Base-by-base conservation (phyloP, 2,329 filamentous ascomycete species). In the Stemphylium beticola region DNA sequence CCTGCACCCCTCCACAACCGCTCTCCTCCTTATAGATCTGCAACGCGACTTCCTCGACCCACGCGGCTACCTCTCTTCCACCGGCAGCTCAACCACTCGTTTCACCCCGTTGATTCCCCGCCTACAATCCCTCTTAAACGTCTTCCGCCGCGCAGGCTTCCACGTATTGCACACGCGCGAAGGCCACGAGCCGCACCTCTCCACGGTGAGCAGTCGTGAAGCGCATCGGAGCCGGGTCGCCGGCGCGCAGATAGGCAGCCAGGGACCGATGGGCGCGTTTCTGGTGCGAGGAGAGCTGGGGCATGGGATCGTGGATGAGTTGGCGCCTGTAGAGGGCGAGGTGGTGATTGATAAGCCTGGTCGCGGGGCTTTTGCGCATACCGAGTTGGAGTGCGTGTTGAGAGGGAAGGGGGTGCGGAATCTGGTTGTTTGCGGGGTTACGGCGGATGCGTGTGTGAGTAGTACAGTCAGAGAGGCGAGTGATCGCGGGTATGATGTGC, bases 241-340 rank as follows among this genome's bases (percentile, higher is more conserved):
- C 20, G 61, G 66, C 1, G 66, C 82, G n/a, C 81, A 81, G 0
- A 85, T 86, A 40, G 80, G 78, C 3, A 78, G 79, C 10, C 70
- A 57, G 12, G 84, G 85, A 0, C 84, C 84, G 1, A 68, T 86
- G 39, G 85, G 85, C 1, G 80, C 81, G n/a, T 77, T 87, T 2
- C 72, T 87, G 4, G 75, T 87, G 20, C 80, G 84, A 17, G 85
- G 85, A 0, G 82, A 86, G 61, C 64, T 74, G 18, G 85, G 85
- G 0, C 84, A 86, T 63, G 83, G 83, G 41, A 85, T 81, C 26
- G 78, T 87, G 15, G 72, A 78, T 7, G 83, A 87, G 60, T 68
- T 85, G 29, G 78, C 78, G 52, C 82, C 82, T 12, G 49, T 79
- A 14, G 68, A 71, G 1, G 48, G 73, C 2, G 82, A 85, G 60